A percentile compares a stretch with the other conserved stretches of the same genome.
phyloP scores from a whole-genome alignment of 352 stramenopile species.

The Phytopythium boreale region DNA sequence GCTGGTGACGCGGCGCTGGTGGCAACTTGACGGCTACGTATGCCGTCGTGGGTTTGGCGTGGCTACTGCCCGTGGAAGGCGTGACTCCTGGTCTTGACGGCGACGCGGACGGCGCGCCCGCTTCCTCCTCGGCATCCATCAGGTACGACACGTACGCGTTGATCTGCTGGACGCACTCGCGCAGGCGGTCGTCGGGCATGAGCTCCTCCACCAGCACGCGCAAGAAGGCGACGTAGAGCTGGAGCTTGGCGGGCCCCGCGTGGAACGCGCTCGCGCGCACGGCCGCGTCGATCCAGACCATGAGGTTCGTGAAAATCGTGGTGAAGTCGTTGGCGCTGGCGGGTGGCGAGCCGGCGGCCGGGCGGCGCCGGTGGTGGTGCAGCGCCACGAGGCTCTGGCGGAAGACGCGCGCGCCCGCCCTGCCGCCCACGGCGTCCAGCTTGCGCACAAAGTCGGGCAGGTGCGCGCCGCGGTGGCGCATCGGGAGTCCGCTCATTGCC shows the following conservation, averaged over 20 bases:
- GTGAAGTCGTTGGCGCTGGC: neutral
- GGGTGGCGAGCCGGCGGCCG: neutral
- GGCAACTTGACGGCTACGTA: conserved; percentile 5
- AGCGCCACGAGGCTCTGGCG: conserved; percentile 1
- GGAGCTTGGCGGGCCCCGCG: conserved; percentile 31
- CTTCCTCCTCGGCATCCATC: neutral
- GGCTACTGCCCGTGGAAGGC: neutral
- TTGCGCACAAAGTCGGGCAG: conserved; percentile 28
- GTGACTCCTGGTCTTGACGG: neutral
- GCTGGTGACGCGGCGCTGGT: neutral
- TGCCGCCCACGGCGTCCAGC: conserved; percentile 24
- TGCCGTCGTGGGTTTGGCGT: neutral
- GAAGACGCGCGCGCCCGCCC: neutral
- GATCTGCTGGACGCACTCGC: conserved; percentile 12
- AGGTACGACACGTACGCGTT: conserved; percentile 27
- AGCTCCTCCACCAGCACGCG: conserved; percentile 24
- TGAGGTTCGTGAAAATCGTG: conserved; percentile 30
- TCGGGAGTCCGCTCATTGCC: conserved; percentile 17
- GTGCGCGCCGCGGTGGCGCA: conserved; percentile 29
- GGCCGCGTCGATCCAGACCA: conserved; percentile 34
- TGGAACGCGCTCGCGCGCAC: conserved; percentile 16
- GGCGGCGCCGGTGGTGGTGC: neutral
- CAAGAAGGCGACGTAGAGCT: conserved; percentile 29
- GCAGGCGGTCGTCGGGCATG: conserved; percentile 11
- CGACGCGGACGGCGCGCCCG: neutral